A percentile compares a stretch with the other conserved stretches of the same genome.
Evolutionary conservation across 1,139 yeast species (phyloP).

Genomic region (Eremothecium gossypii): DNA sequence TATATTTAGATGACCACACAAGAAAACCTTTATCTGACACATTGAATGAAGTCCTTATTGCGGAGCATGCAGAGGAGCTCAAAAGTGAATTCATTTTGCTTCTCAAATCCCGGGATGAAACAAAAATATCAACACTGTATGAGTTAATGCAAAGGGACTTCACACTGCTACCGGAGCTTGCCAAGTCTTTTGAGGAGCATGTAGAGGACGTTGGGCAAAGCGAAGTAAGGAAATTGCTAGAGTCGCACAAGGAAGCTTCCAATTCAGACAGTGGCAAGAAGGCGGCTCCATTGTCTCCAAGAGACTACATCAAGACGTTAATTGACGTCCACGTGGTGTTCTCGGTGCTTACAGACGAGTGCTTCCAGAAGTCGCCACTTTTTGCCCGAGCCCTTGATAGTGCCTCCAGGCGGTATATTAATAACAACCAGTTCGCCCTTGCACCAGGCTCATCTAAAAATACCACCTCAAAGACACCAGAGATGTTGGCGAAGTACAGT

Average conservation of each 20-base stretch:
- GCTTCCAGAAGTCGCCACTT: slow-evolving; percentile 69
- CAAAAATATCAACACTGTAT: slow-evolving; percentile 75
- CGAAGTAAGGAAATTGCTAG: slow-evolving; percentile 21
- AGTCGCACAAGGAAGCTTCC: slow-evolving; percentile 17
- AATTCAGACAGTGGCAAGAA: slow-evolving; percentile 14
- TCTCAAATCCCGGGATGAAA: slow-evolving; percentile 66
- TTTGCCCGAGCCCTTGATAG: slow-evolving; percentile 83
- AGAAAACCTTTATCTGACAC: slow-evolving; percentile 67
- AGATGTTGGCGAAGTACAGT: slow-evolving; percentile 78
- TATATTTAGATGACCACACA: slow-evolving; percentile 80
- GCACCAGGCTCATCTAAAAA: slow-evolving; percentile 43
- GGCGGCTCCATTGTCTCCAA: slow-evolving; percentile 39
- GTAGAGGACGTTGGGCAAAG: slow-evolving; percentile 41
- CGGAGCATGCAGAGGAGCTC: slow-evolving; percentile 67
- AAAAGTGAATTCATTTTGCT: slow-evolving; percentile 67
- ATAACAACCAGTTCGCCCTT: slow-evolving; percentile 70
- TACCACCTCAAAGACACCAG: slow-evolving; percentile 71
- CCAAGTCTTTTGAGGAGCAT: slow-evolving; percentile 62
- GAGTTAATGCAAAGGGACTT: slow-evolving; percentile 52
- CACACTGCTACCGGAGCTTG: slow-evolving; percentile 53
- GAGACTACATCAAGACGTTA: slow-evolving; percentile 68
- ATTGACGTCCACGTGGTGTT: slow-evolving; percentile 48
- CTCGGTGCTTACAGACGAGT: slow-evolving; percentile 50
- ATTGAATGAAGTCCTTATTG: slow-evolving; percentile 67
- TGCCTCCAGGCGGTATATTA: slow-evolving; percentile 81